Evolutionary conservation across 192 early-diverging fungal genomes (phyloP), one percentile per base, ranked within the genome.

Genomic region (Umbelopsis ramanniana): DNA sequence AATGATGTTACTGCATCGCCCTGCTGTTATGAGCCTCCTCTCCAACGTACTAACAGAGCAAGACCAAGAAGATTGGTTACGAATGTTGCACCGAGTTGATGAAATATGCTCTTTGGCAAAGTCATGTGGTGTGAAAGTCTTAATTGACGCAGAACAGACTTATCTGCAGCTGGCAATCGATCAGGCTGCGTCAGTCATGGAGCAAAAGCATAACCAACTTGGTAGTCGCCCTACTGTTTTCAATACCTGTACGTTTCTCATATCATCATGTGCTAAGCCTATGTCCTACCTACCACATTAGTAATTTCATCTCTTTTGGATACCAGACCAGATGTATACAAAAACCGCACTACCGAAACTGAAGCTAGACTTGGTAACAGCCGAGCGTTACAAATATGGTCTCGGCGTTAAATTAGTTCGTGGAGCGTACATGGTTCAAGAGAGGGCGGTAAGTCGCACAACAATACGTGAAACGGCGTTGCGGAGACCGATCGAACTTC

Each of bases 151-250:
- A 63, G 97, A 98, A 79, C 94, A 96, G 81, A 84, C 91, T 8
- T 95, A 97, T 78, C 95, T 95, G 82, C 97, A 97, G 84, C 87
- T 92, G 6, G 92, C 93, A 22, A 94, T 98, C 76, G 95, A 98
- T 81, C 89, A 90, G 67, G 84, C 94, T 10, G 92, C 91, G 10
- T 76, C 94, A 38, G 81, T 84, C 19, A 76, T 98, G 48, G 87
- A 87, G 77, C 76, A 82, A 52, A 82, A 85, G 72, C 94, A 87
- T 84, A 97, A 98, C 82, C 69, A 71, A 54, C 53, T 57, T 29
- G 67, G 54, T 55, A 46, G 66, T 5, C 47, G 71, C 52, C 92
- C 94, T 8, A 82, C 95, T 21, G 84, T 97, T 46, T 97, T 89
- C 88, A 97, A 97, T 84, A 98, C 97, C 9, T 95, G 94, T 80